Evolutionary conservation across 129 eudicot species (phyloP), one percentile per base, ranked within the genome.

Genomic region (Escallonia herrerae): DNA sequence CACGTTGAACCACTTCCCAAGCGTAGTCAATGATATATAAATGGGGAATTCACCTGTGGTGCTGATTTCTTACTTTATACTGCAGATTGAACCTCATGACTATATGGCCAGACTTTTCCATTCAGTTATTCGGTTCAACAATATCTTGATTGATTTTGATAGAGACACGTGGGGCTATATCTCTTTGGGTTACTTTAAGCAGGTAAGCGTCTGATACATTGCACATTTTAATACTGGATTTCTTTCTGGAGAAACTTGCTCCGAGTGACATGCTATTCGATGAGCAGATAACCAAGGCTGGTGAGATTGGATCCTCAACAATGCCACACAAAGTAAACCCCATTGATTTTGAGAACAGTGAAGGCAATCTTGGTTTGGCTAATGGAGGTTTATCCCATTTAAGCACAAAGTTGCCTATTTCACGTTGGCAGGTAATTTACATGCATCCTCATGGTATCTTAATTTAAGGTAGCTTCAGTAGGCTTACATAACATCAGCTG

Each of bases 311-410:
- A 52, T 94, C 99, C 62, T 89, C 97, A 22, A 94, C 97, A 55
- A 94, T 94, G 95, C 99, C 97, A 60, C 99, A 94, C 78, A 94
- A 94, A 76, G 97, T 94, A 46, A 94, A 94, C 75, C 99, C 99
- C 45, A 89, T 94, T 59, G 90, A 94, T 81, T 94, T 94, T 79
- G 97, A 94, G 72, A 89, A 94, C 59, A 94, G 99, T 58, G 99
- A 94, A 82, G 99, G 99, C 64, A 94, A 94, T 71, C 83, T 90
- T 58, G 96, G 97, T 64, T 74, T 83, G 48, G 97, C 95, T 45
- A 84, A 86, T 84, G 95, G 81, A 62, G 74, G 76, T 74, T 73
- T 94, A 60, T 80, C 87, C 70, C 96, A 80, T 75, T 70, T 94
- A 59, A 89, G 96, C 80, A 71, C 65, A 58, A 94, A 89, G 73